Evolutionary conservation across 1,284 basidiomycete species (phyloP).

Genomic region (Caloboletus inedulis): DNA sequence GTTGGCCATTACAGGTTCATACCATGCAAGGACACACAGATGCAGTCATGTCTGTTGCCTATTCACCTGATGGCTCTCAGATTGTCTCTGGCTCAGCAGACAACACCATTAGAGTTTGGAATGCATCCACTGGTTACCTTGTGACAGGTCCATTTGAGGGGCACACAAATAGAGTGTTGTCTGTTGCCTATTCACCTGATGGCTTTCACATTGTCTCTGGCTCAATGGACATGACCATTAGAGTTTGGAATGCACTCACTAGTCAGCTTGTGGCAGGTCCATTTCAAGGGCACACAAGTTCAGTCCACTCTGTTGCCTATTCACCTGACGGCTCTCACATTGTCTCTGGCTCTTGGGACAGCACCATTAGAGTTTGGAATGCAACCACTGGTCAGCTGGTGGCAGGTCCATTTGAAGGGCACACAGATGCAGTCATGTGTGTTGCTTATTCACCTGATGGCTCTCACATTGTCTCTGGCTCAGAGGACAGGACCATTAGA

Average conservation of each 20-base stretch:
- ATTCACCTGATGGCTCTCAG: not conserved
- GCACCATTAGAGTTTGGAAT: not conserved
- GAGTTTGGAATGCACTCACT: not conserved
- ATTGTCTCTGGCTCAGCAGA: not conserved
- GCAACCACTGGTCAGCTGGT: not conserved
- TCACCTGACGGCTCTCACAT: not conserved
- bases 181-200: no score
- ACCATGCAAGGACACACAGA: not conserved
- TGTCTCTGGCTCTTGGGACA: not conserved
- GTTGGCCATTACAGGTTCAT: not conserved
- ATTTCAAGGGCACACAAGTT: not conserved
- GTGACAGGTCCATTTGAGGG: not conserved
- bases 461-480: not conserved
- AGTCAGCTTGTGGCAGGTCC: not conserved
- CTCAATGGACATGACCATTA: not conserved
- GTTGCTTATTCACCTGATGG: not conserved
- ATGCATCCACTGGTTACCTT: not conserved
- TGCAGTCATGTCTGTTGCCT: not conserved
- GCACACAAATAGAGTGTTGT: not conserved
- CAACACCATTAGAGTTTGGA: not conserved
- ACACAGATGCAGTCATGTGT: fast-evolving
- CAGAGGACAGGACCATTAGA: not conserved
- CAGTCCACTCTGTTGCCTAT: not conserved
- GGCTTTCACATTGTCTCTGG: not conserved
- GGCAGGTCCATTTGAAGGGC: not conserved